A percentile compares a stretch with the other conserved stretches of the same genome.
phyloP scores from a whole-genome alignment of 805 yeast genomes.

The Pichia pseudocactophila region DNA sequence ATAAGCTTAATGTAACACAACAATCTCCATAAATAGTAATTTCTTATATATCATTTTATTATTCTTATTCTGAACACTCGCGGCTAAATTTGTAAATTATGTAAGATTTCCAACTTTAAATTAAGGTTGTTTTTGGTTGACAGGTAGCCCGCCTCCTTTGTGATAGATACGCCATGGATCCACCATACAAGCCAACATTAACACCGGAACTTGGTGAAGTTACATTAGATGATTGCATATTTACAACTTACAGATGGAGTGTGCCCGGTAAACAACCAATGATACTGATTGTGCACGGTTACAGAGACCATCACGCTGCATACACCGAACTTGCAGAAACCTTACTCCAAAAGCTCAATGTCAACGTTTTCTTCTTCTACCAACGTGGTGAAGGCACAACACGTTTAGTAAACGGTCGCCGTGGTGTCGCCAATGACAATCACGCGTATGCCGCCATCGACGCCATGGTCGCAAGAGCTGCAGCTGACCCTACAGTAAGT shows the following conservation, averaged over 20 bases:
- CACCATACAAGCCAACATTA: too few relatives aligned
- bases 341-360: constrained; percentile 39
- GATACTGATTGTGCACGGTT: constrained; percentile 61
- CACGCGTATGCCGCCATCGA: constrained; percentile 54
- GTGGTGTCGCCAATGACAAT: constrained; percentile 50
- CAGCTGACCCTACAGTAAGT: constrained; percentile 44
- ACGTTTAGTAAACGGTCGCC: constrained; percentile 36
- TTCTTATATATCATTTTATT: too few relatives aligned
- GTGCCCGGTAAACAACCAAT: constrained; percentile 36
- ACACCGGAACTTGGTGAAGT: constrained; percentile 1
- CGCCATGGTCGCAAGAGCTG: constrained; percentile 47
- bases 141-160: too few relatives aligned
- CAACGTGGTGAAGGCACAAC: constrained; percentile 74
- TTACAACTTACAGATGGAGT: constrained; percentile 16
- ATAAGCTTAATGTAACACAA: constrained; percentile 20
- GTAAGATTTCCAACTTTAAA: too few relatives aligned
- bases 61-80: too few relatives aligned
- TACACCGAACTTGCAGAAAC: constrained; percentile 48
- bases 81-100: too few relatives aligned
- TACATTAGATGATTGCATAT: constrained; percentile 17
- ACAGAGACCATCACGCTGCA: constrained; percentile 46
- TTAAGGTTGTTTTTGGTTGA: too few relatives aligned
- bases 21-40: not conserved
- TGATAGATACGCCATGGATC: too few relatives aligned
- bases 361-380: constrained; percentile 59